A percentile compares a stretch with the other conserved stretches of the same genome.
Conservation (phyloP, 371 early-diverging fungal genomes). For the Apophysomyces trapeziformis region DNA sequence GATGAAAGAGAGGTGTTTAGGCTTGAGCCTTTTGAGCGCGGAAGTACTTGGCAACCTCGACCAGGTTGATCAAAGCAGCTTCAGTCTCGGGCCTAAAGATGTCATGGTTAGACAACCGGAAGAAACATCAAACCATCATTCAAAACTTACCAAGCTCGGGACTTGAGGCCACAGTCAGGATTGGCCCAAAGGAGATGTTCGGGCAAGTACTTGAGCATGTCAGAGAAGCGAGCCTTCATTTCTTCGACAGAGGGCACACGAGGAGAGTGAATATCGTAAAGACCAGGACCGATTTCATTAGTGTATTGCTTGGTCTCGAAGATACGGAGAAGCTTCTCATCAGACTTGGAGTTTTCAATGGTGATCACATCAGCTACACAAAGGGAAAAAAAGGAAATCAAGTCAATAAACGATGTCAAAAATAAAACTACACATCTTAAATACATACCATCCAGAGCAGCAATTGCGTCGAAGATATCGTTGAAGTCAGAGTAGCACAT, state of each 20-base stretch:
- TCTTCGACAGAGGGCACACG: constrained; percentile 92
- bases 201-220: constrained; percentile 78
- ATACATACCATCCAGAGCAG: constrained; percentile 71
- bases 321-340: constrained; percentile 89
- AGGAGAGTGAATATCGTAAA: constrained; percentile 96
- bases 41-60: constrained; percentile 77
- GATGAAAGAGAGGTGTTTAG: not conserved
- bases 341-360: constrained; percentile 96
- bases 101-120: not conserved
- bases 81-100: constrained; percentile 78
- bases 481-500: constrained; percentile 98
- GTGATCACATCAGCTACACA: constrained; percentile 88
- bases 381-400: constrained; percentile 5
- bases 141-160: constrained; percentile 77
- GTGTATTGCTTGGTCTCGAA: constrained; percentile 85
- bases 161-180: constrained; percentile 98
- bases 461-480: constrained; percentile 94
- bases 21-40: constrained; percentile 49
- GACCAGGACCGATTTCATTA: constrained; percentile 94
- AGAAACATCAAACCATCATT: constrained; percentile 65
- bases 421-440: no score
- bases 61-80: constrained; percentile 85
- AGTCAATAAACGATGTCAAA: not conserved
- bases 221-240: constrained; percentile 82
- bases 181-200: constrained; percentile 91